Base-by-base conservation (phyloP, 148 eudicot species). In the Fagopyrum homotropicum region DNA sequence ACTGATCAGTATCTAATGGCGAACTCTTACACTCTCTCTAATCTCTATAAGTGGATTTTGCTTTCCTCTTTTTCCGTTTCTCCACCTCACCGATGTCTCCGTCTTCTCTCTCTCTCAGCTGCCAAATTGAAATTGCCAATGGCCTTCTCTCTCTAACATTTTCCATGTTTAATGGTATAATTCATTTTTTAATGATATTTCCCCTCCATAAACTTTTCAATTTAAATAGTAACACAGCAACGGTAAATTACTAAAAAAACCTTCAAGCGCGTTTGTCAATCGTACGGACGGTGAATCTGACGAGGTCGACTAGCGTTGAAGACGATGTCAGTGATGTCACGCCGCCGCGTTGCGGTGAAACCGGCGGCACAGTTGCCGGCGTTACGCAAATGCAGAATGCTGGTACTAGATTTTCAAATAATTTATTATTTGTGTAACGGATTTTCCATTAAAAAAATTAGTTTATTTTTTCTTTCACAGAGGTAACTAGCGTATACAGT, bases 101-200 rank as follows among this genome's bases (percentile, higher is more conserved):
- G 72, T 43, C 48, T 69, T 64, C 72, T 69, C 44, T 68, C 44
- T 68, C 45, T 22, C 64, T n/a, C 60, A 43, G 6, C 69, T 63
- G 44, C 66, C 66, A 59, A 59, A 22, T 59, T 59, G 45, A 59
- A 59, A 22, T 59, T 59, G 45, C 26, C 16, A 63, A 30, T 22
- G 45, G 43, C 35, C 12, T 64, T 64, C 71, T 66, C 71, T 66
- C 71, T 66, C 71, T 66, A 66, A 29, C 17, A 40, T 4, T 40
- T 40, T 43, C 19, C 43, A 43, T 8, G 4, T 66, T 66, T 66
- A 35, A 66, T 35, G 30, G 29, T 17, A 19, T 64, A 64, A 40
- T 15, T 40, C 46, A 5, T 64, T 64, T 14, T 48, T 30, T 64
- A 19, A 64, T 64, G 11, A 64, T 64, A 64, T 64, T 64, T 35